Base-by-base conservation (phyloP, 352 stramenopile species). In the Pilasporangium apinafurcum region DNA sequence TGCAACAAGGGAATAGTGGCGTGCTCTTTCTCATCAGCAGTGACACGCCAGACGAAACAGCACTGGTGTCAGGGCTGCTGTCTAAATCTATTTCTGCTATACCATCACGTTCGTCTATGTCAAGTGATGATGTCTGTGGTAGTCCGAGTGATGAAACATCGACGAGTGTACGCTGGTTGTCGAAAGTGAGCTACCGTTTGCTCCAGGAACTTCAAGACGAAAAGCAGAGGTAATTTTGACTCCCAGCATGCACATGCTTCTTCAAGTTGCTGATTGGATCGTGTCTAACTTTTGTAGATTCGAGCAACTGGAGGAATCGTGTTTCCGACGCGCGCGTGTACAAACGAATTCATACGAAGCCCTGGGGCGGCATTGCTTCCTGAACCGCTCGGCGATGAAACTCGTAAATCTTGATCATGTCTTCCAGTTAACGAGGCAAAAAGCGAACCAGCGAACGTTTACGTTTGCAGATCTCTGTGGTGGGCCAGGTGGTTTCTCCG, bases 351-450 rank as follows among this genome's bases (percentile, higher is more conserved):
- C 47, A 10, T 90, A 68, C 17, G 77, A 92, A 46, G 31, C 44
- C 9, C 33, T 92, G 14, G 80, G 80, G 2, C 65, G 63, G 39
- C 54, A 68, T 42, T 66, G 52, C 5, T 92, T 92, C 28, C 48
- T 92, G 41, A 90, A 90, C 36, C 75, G 80, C 13, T 86, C 80
- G 26, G 80, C 80, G 3, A 86, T 92, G 72, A 92, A 92, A 42
- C 56, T 92, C 34, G 80, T 70, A 37, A 77, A 84, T 22, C 48
- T 92, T 36, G 75, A 92, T 44, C 56, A 77, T 36, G 42, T 86
- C 8, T 86, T 88, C 28, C 16, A 55, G 8, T 84, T 59, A 58
- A 87, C 73, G 37, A 8, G 8, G 8, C n/a, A 12, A 12, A 38
- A 9, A 13, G 5, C 8, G 9, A 39, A 41, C 13, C 5, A 32